Conservation (phyloP, 805 yeast species). For the Starmerella stigmatis region DNA sequence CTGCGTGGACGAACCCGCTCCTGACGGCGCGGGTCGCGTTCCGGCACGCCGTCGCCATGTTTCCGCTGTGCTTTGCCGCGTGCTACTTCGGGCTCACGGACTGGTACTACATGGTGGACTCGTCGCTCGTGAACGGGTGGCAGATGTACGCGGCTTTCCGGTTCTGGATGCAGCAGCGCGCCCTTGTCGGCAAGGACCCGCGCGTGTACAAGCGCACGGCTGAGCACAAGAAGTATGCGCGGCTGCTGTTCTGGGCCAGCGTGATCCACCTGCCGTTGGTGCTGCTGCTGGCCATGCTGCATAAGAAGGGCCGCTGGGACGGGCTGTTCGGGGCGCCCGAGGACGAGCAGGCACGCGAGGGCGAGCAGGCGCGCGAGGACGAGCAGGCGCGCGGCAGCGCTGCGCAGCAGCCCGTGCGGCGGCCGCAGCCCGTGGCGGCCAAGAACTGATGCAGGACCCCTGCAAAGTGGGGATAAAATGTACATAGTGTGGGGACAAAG, state of each 20-base stretch:
- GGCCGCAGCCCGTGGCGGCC: no score
- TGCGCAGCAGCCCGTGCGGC: no score
- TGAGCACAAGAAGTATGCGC: conserved; percentile 54
- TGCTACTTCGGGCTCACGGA: conserved; percentile 75
- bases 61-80: conserved; percentile 81
- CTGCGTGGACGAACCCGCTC: conserved; percentile 84
- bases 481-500: no score
- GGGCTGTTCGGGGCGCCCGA: conserved; percentile 33
- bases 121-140: conserved; percentile 78
- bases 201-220: conserved; percentile 15
- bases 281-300: conserved; percentile 81
- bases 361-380: background rate
- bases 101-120: conserved; percentile 67
- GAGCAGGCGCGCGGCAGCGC: no score
- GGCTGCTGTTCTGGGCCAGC: conserved; percentile 83
- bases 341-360: background rate
- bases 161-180: conserved; percentile 72
- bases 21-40: conserved; percentile 89
- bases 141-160: conserved; percentile 63
- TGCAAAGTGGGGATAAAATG: no score
- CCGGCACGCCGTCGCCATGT: conserved; percentile 82
- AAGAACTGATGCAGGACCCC: no score
- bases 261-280: conserved; percentile 91
- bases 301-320: conserved; percentile 94
- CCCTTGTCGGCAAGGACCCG: conserved; percentile 31